Evolutionary conservation across 495 filamentous ascomycete genomes (phyloP), one percentile per base, ranked within the genome.

Genomic region (Glarea lozoyensis): DNA sequence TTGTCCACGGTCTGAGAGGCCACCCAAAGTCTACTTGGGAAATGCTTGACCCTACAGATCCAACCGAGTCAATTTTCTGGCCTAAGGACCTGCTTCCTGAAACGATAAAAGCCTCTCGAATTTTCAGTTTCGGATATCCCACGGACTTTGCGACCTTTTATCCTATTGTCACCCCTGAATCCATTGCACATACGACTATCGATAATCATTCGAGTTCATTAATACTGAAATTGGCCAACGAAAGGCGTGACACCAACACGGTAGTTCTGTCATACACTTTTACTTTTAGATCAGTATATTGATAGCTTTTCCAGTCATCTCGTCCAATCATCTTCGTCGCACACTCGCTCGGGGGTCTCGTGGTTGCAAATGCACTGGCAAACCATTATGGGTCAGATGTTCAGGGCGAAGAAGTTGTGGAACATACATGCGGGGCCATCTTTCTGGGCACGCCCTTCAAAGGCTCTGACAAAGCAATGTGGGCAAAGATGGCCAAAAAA

Each of bases 31-130:
- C 12, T 17, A 43, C 40, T 4, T 43, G 40, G 40, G 35, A 37
- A 21, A 19, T 17, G 19, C 6, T 37, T 6, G 16, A 37, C n/a
- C 35, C 44, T 22, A 23, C 22, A 13, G 27, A 19, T 31, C n/a
- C 19, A 1, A 21, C 3, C n/a, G 21, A 23, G 35, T 10, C 43
- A 13, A 18, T 49, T 3, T 54, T 42, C 37, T 54, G 46, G 50
- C 50, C 50, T 0, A 31, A 13, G 17, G 42, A 46, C 9, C 37
- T 49, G 1, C 36, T 54, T n/a, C 50, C 41, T 6, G 16, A 20
- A 5, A 37, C 35, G 4, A 21, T 37, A 6, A 19, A 19, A 19
- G 35, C 19, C 7, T 37, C 32, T 29, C 42, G 42, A 9, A 38
- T 45, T 13, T 29, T 37, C 10, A 13, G 19, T 5, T 45, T 38